phyloP scores from a whole-genome alignment of 768 basidiomycete species.

The Leucosporidium scottii region DNA sequence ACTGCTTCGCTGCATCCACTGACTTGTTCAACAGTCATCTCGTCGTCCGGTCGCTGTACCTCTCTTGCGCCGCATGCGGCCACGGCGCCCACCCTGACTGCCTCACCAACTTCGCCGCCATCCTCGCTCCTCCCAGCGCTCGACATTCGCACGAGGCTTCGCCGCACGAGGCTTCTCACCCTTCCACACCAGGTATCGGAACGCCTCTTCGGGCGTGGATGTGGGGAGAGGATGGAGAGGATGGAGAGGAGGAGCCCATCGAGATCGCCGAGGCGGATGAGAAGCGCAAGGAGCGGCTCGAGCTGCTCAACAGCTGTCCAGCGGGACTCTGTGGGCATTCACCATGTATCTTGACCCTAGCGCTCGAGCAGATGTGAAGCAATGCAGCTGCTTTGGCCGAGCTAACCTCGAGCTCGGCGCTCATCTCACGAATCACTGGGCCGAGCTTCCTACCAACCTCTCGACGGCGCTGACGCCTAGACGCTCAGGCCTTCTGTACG shows the following conservation, averaged over 20 bases:
- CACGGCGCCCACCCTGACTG: constrained; percentile 17
- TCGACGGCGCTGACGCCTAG: too few relatives aligned
- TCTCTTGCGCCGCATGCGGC: constrained; percentile 25
- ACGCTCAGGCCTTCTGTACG: too few relatives aligned
- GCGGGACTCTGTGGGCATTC: neutral
- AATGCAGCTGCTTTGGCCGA: neutral
- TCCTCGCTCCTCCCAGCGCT: neutral
- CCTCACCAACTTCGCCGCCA: constrained; percentile 10
- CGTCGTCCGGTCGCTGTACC: constrained; percentile 13
- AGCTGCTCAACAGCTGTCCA: constrained; percentile 1
- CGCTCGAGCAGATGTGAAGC: neutral
- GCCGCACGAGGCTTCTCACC: constrained; percentile 15
- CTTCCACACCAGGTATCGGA: constrained; percentile 26
- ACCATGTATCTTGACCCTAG: neutral
- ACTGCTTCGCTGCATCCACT: too few relatives aligned
- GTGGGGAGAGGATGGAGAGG: constrained; percentile 10
- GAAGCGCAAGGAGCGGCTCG: neutral
- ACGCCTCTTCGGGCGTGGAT: constrained; percentile 20
- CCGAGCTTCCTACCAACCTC: neutral
- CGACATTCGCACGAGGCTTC: neutral
- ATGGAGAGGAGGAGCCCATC: neutral
- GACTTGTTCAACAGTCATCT: constrained; percentile 10
- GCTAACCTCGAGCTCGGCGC: neutral
- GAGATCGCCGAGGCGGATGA: neutral
- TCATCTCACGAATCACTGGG: neutral